Conservation (phyloP, 2,329 filamentous ascomycete genomes). For the Magnaporthales sp. region DNA sequence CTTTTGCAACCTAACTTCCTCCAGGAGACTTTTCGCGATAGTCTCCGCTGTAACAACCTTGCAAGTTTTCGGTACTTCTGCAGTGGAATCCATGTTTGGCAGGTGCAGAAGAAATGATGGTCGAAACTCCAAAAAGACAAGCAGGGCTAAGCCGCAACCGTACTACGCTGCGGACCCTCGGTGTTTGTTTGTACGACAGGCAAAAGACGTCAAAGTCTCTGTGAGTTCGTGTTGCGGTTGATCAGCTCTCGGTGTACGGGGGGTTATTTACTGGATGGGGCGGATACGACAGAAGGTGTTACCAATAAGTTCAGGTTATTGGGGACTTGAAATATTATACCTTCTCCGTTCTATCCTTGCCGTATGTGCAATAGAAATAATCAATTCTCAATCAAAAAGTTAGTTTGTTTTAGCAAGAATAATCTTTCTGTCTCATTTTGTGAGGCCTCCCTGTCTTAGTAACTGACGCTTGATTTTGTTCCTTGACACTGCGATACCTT, state of each 20-base stretch:
- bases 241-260: background rate
- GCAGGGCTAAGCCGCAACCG: background rate
- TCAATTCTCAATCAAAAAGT: background rate
- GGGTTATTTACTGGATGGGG: background rate
- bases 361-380: background rate
- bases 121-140: background rate
- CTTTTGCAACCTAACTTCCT: slow-evolving; percentile 65
- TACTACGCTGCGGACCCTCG: background rate
- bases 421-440: background rate
- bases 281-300: background rate
- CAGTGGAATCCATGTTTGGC: slow-evolving; percentile 29
- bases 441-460: too few relatives aligned
- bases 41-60: slow-evolving; percentile 87
- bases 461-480: too few relatives aligned
- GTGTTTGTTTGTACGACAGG: background rate
- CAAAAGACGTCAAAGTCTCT: background rate
- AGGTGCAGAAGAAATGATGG: background rate
- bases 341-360: background rate
- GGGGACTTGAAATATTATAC: background rate
- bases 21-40: slow-evolving; percentile 73
- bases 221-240: background rate
- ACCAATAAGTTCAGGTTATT: background rate
- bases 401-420: background rate
- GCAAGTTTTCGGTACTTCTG: slow-evolving; percentile 58
- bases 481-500: too few relatives aligned